Conservation (phyloP, 768 basidiomycete genomes). For the Inosperma sp. region DNA sequence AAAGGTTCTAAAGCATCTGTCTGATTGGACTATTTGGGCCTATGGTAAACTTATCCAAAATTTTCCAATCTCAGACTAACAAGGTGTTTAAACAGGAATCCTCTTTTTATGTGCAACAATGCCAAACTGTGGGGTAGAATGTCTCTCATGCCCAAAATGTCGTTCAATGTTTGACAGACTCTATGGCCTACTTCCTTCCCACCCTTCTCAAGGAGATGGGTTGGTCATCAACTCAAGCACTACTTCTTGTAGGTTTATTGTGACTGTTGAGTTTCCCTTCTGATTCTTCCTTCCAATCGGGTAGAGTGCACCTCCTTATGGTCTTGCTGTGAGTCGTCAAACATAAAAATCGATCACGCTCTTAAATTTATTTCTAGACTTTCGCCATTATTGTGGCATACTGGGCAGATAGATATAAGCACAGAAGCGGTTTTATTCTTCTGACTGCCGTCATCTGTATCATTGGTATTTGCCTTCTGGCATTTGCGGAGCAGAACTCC, state of each 20-base stretch:
- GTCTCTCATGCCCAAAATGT: background rate
- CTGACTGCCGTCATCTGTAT: constrained; percentile 36
- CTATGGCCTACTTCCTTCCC: constrained; percentile 43
- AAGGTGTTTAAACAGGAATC: constrained; percentile 25
- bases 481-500: constrained; percentile 32
- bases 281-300: background rate
- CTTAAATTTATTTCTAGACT: constrained; percentile 24
- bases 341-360: background rate
- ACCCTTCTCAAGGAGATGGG: constrained; percentile 46
- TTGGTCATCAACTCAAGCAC: constrained; percentile 26
- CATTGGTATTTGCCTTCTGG: constrained; percentile 35
- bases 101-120: constrained; percentile 45
- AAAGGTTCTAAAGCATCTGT: constrained; percentile 37
- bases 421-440: constrained; percentile 41
- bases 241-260: constrained; percentile 32
- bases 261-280: constrained; percentile 1
- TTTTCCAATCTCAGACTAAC: background rate
- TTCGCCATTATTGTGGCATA: constrained; percentile 41
- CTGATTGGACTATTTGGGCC: constrained; percentile 45
- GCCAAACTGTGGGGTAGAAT: constrained; percentile 34
- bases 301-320: constrained; percentile 46
- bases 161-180: constrained; percentile 24
- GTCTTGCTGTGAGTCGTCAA: constrained; percentile 34
- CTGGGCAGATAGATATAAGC: constrained; percentile 41
- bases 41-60: constrained; percentile 31